Evolutionary conservation across 1,284 basidiomycete genomes (phyloP), one percentile per base, ranked within the genome.

Genomic region (Neonothopanus nambi): DNA sequence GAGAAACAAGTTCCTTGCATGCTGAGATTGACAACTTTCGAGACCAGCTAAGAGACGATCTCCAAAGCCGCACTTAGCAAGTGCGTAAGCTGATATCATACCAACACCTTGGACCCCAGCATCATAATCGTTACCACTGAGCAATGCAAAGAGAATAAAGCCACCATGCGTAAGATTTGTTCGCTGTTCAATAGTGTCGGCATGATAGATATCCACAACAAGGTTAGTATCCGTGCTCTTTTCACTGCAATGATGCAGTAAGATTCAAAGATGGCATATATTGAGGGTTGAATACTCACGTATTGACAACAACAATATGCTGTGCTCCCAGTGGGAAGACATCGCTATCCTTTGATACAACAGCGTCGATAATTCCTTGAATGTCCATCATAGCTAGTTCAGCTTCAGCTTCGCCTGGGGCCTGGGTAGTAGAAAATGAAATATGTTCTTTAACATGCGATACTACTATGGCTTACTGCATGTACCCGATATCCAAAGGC

Each of bases 371-470:
- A 35, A 33, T 12, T 11, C 38, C 39, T n/a, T 9, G 5, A 8
- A 41, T 26, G 40, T 41, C 28, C 24, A 51, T 26, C 1, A n/a
- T 17, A 9, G 40, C 38, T 8, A 51, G 28, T 42, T 51, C 48
- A 20, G 48, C 48, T 17, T 51, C 48, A 18, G 39, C 48, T 20
- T 51, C 48, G n/a, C 48, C 48, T 1, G 13, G 11, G 30, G 48
- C 48, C 48, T 51, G 23, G n/a, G 7, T 1, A 5, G 21, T 5
- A 4, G 15, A 13, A 24, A 12, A 23, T 28, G 11, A 13, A 17
- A 30, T 12, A 3, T 6, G 21, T n/a, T n/a, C n/a, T n/a, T n/a
- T n/a, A n/a, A n/a, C n/a, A n/a, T n/a, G n/a, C n/a, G 36, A 41
- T 17, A n/a, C 20, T 20, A 12, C 5, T 4, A n/a, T n/a, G 33